A percentile compares a stretch with the other conserved stretches of the same genome.
phyloP scores from a whole-genome alignment of 1,284 basidiomycete genomes.

The Melampsora americana region DNA sequence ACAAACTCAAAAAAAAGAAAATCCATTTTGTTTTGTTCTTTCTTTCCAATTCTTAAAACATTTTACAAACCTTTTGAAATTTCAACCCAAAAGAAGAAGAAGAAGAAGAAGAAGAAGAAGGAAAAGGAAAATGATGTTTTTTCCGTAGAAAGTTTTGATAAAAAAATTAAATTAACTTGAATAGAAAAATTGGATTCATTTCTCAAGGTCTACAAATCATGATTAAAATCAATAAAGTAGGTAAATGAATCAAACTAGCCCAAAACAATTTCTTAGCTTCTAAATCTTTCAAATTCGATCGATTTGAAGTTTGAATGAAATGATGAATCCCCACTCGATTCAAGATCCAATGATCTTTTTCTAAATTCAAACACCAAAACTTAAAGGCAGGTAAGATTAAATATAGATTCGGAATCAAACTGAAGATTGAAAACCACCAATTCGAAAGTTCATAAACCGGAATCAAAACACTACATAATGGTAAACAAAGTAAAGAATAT shows the following conservation, averaged over 20 bases:
- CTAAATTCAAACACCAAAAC: slow-evolving; percentile 65
- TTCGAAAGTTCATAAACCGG: slow-evolving; percentile 84
- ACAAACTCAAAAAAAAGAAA: too few relatives aligned
- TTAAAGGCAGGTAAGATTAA: slow-evolving; percentile 68
- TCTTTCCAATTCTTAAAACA: too few relatives aligned
- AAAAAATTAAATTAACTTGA: too few relatives aligned
- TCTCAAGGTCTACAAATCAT: slow-evolving; percentile 62
- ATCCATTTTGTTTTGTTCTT: too few relatives aligned
- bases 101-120: too few relatives aligned
- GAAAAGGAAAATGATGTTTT: too few relatives aligned
- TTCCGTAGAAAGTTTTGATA: too few relatives aligned
- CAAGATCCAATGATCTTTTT: too few relatives aligned
- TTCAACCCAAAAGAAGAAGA: too few relatives aligned
- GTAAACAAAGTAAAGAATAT: slow-evolving; percentile 74
- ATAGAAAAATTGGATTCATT: too few relatives aligned
- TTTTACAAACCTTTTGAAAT: too few relatives aligned
- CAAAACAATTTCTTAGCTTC: slow-evolving; percentile 72
- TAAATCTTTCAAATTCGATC: slow-evolving; percentile 62
- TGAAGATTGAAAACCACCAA: slow-evolving; percentile 77
- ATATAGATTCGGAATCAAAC: slow-evolving; percentile 71
- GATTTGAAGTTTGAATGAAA: slow-evolving; percentile 49
- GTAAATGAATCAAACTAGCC: slow-evolving; percentile 84
- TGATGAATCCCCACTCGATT: too few relatives aligned
- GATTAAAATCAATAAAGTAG: slow-evolving; percentile 83
- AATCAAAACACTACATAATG: slow-evolving; percentile 73